Percentiles rank a stretch among this genome's conserved stretches.
These are phyloP conservation scores for Acrodontium crateriforme DNA, from an alignment of 2,329 filamentous ascomycete genomes.

Conservation along the genomic window DNA sequence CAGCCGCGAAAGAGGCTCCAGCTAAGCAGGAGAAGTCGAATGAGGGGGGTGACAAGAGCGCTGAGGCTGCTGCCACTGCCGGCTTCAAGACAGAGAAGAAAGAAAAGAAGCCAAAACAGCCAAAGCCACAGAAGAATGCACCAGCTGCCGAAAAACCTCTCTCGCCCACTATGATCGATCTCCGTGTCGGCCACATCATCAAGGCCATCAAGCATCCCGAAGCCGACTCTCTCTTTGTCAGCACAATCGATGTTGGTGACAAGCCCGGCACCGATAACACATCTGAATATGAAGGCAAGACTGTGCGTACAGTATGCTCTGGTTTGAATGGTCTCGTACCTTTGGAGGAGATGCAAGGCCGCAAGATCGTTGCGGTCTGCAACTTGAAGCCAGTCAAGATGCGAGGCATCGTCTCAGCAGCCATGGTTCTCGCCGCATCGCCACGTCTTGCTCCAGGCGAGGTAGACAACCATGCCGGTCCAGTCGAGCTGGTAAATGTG, in stretches of 20 bases:
- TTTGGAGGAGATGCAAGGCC: slow-evolving; percentile 89
- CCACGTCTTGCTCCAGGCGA: slow-evolving; percentile 72
- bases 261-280: slow-evolving; percentile 76
- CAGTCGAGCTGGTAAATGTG: slow-evolving; percentile 81
- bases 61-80: slow-evolving; percentile 31
- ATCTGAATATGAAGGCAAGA: slow-evolving; percentile 76
- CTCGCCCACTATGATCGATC: slow-evolving; percentile 77
- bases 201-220: slow-evolving; percentile 94
- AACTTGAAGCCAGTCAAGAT: slow-evolving; percentile 99
- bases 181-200: slow-evolving; percentile 92
- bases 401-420: slow-evolving; percentile 67
- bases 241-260: slow-evolving; percentile 90
- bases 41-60: slow-evolving; percentile 30
- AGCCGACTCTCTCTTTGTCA: slow-evolving; percentile 89
- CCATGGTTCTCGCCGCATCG: slow-evolving; percentile 93
- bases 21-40: slow-evolving; percentile 26
- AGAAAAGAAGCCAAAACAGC: slow-evolving; percentile 72
- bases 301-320: slow-evolving; percentile 91
- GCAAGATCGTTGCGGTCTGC: slow-evolving; percentile 89
- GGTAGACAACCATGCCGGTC: slow-evolving; percentile 70
- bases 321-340: slow-evolving; percentile 88
- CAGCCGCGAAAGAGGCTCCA: slow-evolving; percentile 32
- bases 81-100: slow-evolving; percentile 32
- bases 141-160: slow-evolving; percentile 56
- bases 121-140: slow-evolving; percentile 53